Base-by-base conservation (phyloP, 495 filamentous ascomycete genomes). In the Penicillium paxilli region DNA sequence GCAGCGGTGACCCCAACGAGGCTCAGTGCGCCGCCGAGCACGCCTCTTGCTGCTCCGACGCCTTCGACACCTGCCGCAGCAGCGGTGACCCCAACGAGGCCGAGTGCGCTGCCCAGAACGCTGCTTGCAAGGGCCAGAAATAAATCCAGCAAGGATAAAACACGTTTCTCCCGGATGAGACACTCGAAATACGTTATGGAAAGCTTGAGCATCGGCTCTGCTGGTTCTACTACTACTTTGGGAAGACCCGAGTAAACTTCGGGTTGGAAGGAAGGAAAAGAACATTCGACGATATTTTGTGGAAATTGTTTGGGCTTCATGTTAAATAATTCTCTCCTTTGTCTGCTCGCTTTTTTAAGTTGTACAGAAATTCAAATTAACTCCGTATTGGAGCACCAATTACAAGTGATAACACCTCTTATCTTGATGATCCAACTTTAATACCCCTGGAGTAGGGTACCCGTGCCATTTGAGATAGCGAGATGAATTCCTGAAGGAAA, bases 61-160 rank as follows among this genome's bases (percentile, higher is more conserved):
- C 25, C 19, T 55, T 44, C 46, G 38, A 55, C 25, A 30, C 22
- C 52, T 55, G 52, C 52, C 52, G 52, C 46, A 16, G 8, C 22
- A 19, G 8, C 21, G 25, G 28, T 28, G 52, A 55, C 14, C 28
- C 52, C 52, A 55, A 55, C 52, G 26, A 44, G 46, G 52, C 52
- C 12, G 4, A 44, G 16, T 55, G 52, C 20, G 38, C 46, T 44
- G 46, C 52, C 9, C 21, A 49, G 11, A 49, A 55, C 22, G 52
- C 52, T 45, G 52, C 52, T 28, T 55, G 52, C 46, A 45, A 49
- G 24, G 46, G 38, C 38, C 45, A 55, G 52, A 42, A 42, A 42
- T 42, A 42, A 42, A 20, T n/a, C 10, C 20, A 12, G 2, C 19
- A 0, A 7, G 19, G 8, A 19, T 22, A n/a, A 2, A 11, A 21